Evolutionary conservation across 192 early-diverging fungal species (phyloP).

Genomic region (Coemansia sp.): DNA sequence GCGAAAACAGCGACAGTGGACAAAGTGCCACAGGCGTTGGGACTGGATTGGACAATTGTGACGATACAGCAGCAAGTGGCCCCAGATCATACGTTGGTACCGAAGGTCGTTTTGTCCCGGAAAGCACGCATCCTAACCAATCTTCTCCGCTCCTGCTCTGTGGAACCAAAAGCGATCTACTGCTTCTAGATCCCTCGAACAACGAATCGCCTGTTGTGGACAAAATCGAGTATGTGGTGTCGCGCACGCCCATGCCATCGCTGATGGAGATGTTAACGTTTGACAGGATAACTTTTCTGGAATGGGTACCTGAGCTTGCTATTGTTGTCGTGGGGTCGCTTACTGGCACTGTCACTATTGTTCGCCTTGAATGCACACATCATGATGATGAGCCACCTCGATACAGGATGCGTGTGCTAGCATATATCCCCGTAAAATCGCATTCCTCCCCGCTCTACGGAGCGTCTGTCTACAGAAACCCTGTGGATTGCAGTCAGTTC

Average conservation of each 20-base stretch:
- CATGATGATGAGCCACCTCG: background rate
- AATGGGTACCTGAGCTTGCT: constrained; percentile 44
- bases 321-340: constrained; percentile 30
- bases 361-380: constrained; percentile 7
- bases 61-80: background rate
- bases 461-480: constrained; percentile 25
- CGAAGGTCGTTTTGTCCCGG: constrained; percentile 1
- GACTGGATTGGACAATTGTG: background rate
- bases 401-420: constrained; percentile 17
- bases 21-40: background rate
- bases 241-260: constrained; percentile 12
- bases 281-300: constrained; percentile 47
- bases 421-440: constrained; percentile 16
- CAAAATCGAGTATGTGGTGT: constrained; percentile 17
- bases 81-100: background rate
- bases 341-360: constrained; percentile 26
- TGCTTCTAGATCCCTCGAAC: constrained; percentile 34
- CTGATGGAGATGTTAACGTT: constrained; percentile 16
- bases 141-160: constrained; percentile 34
- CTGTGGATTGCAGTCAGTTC: constrained; percentile 8
- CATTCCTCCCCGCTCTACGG: constrained; percentile 33
- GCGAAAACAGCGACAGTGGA: background rate
- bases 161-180: constrained; percentile 26
- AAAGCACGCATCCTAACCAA: constrained; percentile 5
- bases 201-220: constrained; percentile 22